A percentile compares a stretch with the other conserved stretches of the same genome.
These are phyloP conservation scores for Dothidotthia symphoricarpi DNA, from an alignment of 2,329 filamentous ascomycete species.

Conservation along the genomic window DNA sequence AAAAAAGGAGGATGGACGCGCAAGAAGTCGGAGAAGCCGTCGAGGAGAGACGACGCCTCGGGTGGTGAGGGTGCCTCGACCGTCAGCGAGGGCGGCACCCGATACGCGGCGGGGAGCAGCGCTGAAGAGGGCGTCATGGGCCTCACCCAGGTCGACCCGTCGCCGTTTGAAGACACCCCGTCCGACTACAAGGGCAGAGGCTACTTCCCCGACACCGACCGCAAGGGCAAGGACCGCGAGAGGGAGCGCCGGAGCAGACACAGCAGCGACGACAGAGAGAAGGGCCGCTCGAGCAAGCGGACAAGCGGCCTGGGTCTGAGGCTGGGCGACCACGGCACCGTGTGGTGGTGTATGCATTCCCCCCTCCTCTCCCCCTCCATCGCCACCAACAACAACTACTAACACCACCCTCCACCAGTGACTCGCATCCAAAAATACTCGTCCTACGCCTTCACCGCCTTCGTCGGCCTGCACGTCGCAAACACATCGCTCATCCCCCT, in stretches of 20 bases:
- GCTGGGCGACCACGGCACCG: conserved; percentile 67
- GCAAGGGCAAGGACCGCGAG: conserved; percentile 9
- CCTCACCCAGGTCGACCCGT: conserved; percentile 76
- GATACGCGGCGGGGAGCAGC: too few relatives aligned
- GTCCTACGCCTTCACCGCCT: conserved; percentile 60
- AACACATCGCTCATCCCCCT: conserved; percentile 49
- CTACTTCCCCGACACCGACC: conserved; percentile 42
- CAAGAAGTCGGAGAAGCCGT: too few relatives aligned
- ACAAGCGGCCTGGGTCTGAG: conserved; percentile 46
- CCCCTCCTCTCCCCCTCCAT: background rate
- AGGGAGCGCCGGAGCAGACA: conserved; percentile 3
- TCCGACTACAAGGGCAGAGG: conserved; percentile 51
- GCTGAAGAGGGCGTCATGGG: conserved; percentile 58
- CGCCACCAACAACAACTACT: conserved; percentile 4
- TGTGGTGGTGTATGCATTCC: conserved; percentile 67
- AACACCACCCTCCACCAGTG: conserved; percentile 60
- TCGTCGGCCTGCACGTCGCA: conserved; percentile 45
- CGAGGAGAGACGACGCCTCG: too few relatives aligned
- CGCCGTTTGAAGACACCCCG: conserved; percentile 65
- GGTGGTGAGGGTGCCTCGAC: too few relatives aligned
- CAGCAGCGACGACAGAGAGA: conserved; percentile 9
- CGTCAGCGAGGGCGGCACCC: too few relatives aligned
- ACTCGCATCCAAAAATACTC: conserved; percentile 82
- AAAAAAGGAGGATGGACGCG: too few relatives aligned
- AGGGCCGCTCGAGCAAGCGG: conserved; percentile 1